Evolutionary conservation across 441 rosid genomes (phyloP), one percentile per base, ranked within the genome.

Genomic region (Manihot esculenta): DNA sequence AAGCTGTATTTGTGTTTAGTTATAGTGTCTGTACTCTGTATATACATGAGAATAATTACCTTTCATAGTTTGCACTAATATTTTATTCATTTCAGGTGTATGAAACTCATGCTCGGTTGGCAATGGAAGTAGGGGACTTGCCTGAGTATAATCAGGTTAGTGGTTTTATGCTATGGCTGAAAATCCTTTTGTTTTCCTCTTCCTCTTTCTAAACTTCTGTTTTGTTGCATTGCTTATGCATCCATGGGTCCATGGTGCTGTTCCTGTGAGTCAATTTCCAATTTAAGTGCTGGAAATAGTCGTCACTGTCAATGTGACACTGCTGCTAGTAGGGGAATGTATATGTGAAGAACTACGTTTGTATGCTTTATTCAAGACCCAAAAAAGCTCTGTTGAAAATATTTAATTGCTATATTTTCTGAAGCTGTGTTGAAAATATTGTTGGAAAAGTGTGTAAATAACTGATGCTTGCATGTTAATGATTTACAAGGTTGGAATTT

Each of bases 141-240:
- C 87, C 97, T 0, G 98, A 96, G 84, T 96, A 82, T 83, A 96
- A 96, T 84, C 99, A 96, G 97, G 99, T 96, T 81, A 62, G 82
- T 74, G 53, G 64, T 47, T 66, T 20, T 62, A 20, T 66, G 42
- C 70, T 24, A 51, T 70, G 30, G 66, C 20, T 24, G 21, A 26
- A 49, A 47, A 59, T 6, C 48, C 1, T 41, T 67, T 72, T 26
- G 1, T 23, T 76, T 30, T 30, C 4, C 2, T 4, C 4, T 30
- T 4, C 35, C 26, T 61, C 64, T 74, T 69, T 23, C 35, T 18
- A 10, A 54, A 33, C 15, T 59, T 18, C 9, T 72, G 15, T 45
- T 24, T 61, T 30, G 35, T 41, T 62, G 45, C 30, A 35, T 45
- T 55, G 54, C 66, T 30, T 17, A n/a, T 66, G 30, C 66, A 23